phyloP scores from a whole-genome alignment of 768 basidiomycete genomes.

The Amanita pallidorosea region DNA sequence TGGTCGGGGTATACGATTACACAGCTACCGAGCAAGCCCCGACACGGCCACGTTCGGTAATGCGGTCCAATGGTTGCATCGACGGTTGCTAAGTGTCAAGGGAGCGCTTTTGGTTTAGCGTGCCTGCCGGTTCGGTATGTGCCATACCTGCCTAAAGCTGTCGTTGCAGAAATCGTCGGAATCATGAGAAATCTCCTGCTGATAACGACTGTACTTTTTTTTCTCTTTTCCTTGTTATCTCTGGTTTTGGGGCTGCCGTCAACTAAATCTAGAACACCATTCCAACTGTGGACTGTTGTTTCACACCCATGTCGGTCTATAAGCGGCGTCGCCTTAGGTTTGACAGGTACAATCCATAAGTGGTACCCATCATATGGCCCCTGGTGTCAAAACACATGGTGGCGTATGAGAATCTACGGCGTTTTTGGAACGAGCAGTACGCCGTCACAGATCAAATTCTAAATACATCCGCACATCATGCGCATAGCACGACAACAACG shows the following conservation, averaged over 20 bases:
- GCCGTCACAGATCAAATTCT: background rate
- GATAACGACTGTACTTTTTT: background rate
- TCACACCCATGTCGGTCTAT: background rate
- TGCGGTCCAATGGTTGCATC: no score
- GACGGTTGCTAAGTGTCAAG: no score
- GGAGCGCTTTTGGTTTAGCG: no score
- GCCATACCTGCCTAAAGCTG: background rate
- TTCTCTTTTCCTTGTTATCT: no score
- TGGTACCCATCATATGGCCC: background rate
- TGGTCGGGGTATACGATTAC: no score
- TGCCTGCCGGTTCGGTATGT: background rate
- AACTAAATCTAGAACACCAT: background rate
- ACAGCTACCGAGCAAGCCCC: no score
- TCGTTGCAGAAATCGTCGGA: background rate
- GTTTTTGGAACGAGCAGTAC: background rate
- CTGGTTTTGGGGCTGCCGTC: background rate
- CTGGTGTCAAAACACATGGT: background rate
- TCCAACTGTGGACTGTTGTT: background rate
- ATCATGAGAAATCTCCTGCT: background rate
- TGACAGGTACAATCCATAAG: conserved; percentile 1
- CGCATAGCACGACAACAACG: background rate
- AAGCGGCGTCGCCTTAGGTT: conserved; percentile 3
- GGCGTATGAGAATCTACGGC: background rate
- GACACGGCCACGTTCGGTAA: no score
- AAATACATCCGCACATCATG: background rate